phyloP scores from a whole-genome alignment of 441 rosid genomes.

The Gossypium aridum region DNA sequence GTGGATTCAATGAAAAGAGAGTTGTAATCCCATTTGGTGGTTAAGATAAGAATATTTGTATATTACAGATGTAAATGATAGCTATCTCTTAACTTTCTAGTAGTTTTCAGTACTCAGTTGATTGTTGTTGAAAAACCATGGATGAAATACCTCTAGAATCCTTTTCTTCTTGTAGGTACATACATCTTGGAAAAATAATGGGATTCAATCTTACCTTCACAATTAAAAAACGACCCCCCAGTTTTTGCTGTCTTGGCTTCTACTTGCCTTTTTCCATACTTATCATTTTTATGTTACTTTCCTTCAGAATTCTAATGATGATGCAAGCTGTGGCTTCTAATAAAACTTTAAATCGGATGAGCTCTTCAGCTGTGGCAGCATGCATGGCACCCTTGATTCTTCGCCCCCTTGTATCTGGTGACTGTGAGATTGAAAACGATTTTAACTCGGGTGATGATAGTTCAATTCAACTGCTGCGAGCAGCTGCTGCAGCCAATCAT shows the following conservation, averaged over 20 bases:
- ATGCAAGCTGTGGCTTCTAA: conserved; percentile 85
- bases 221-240: not conserved
- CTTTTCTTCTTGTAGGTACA: not conserved
- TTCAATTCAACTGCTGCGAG: conserved; percentile 89
- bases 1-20: not conserved
- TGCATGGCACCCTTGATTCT: conserved; percentile 99
- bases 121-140: not conserved
- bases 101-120: not conserved
- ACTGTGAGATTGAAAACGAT: conserved; percentile 84
- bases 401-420: conserved; percentile 95
- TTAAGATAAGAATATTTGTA: not conserved
- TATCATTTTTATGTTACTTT: conserved; percentile 5
- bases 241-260: not conserved
- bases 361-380: conserved; percentile 97
- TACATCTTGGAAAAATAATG: not conserved
- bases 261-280: conserved; percentile 11
- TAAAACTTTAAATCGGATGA: conserved; percentile 81
- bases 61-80: not conserved
- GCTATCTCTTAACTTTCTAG: not conserved
- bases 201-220: not conserved
- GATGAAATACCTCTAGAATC: not conserved
- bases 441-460: conserved; percentile 91
- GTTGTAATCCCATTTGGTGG: not conserved
- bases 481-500: conserved; percentile 99
- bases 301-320: conserved; percentile 80